Conservation (phyloP, 2,329 filamentous ascomycete species). For the Fusarium sp. region DNA sequence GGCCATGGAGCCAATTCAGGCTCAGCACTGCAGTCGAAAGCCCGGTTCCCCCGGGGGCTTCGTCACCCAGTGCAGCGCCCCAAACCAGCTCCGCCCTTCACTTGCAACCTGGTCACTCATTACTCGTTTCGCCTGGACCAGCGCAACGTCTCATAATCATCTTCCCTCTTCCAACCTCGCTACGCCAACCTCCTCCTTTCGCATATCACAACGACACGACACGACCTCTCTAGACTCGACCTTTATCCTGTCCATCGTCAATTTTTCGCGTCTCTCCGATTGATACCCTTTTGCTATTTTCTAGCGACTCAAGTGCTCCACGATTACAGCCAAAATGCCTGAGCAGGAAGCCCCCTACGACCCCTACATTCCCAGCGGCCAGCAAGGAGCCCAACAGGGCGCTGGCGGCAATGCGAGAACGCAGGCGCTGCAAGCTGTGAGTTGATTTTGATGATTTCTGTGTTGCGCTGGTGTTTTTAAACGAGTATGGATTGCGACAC, state of each 20-base stretch:
- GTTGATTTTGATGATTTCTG: slow-evolving; percentile 53
- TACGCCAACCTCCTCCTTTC: slow-evolving; percentile 46
- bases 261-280: slow-evolving; percentile 33
- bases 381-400: slow-evolving; percentile 61
- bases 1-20: slow-evolving; percentile 16
- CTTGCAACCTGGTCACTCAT: slow-evolving; percentile 42
- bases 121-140: slow-evolving; percentile 52
- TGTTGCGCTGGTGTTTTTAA: slow-evolving; percentile 37
- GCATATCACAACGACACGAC: slow-evolving; percentile 41
- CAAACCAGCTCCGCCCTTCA: slow-evolving; percentile 32
- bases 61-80: slow-evolving; percentile 52
- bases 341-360: slow-evolving; percentile 80
- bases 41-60: slow-evolving; percentile 41
- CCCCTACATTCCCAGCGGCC: slow-evolving; percentile 86
- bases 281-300: slow-evolving; percentile 35
- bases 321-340: slow-evolving; percentile 61
- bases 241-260: slow-evolving; percentile 19
- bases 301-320: slow-evolving; percentile 21
- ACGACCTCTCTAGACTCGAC: slow-evolving; percentile 30
- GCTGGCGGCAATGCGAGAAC: slow-evolving; percentile 67
- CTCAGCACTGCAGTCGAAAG: slow-evolving; percentile 25
- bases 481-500: slow-evolving; percentile 39
- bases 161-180: slow-evolving; percentile 50
- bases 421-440: slow-evolving; percentile 86
- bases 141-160: slow-evolving; percentile 48